Base-by-base conservation (phyloP, 176 grass and related monocot genomes). In the Saccharum officinarum region DNA sequence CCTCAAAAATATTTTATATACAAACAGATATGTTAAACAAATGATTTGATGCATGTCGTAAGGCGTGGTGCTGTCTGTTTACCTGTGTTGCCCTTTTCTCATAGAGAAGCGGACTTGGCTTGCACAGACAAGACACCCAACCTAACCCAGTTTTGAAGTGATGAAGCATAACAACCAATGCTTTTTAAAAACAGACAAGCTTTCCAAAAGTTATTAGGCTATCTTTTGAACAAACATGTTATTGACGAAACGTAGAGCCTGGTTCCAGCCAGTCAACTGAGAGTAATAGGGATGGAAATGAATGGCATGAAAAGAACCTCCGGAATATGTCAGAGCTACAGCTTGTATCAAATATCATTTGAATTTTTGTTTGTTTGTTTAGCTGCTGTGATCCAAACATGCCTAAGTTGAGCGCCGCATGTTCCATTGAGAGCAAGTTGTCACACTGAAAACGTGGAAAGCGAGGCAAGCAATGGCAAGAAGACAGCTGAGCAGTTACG, bases 401-500 rank as follows among this genome's bases (percentile, higher is more conserved):
- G n/a, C 10, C 59, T 62, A 50, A 6, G 45, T 10, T 13, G 3
- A 68, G 38, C 18, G 62, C 3, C 57, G 73, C 10, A 20, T 49
- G 12, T 70, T 16, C 50, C 63, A 54, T 38, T 3, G 1, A 0
- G 9, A 10, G 55, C 65, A 57, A 57, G 45, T 69, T 41, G 37
- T 55, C 67, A 71, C 69, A 15, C 11, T 15, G 37, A 73, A 60
- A 83, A 57, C 68, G 69, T 61, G 38, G 68, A 83, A 83, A 83
- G 55, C 81, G 81, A 82, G 68, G 5, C 10, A 62, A 62, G 52
- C 25, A 33, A 33, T 31, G 11, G 41, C 15, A 61, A 73, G 10
- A 78, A n/a, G 75, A 78, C 36, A 22, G 7, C 46, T 15, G 83
- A 69, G 73, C 36, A 76, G 62, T 84, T 77, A 69, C n/a, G 37